Evolutionary conservation across 495 filamentous ascomycete genomes (phyloP), one percentile per base, ranked within the genome.

Genomic region (Hypoxylon fuscum): DNA sequence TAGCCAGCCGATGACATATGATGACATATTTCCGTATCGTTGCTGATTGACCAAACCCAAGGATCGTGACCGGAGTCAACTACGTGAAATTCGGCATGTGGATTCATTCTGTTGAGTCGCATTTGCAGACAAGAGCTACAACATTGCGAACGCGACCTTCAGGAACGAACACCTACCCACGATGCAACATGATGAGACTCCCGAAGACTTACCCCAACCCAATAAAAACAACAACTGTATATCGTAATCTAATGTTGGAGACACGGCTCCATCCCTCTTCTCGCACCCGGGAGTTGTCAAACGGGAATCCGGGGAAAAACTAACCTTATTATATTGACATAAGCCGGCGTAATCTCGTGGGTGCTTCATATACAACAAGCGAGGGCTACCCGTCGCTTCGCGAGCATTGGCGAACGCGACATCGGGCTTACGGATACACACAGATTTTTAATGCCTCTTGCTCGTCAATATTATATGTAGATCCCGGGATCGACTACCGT

Each of bases 181-280:
- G 35, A 53, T 57, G 47, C 38, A 49, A 48, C 57, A 32, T 14
- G 7, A 43, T 18, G 32, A 50, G 7, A 55, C 23, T 40, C 40
- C 34, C 20, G 31, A 56, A 60, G 40, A 44, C 25, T 51, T 57
- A 20, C 45, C 44, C 59, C 40, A 56, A 45, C 46, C 21, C 42
- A 45, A 42, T 21, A 55, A 44, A 21, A 21, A 43, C 31, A 37
- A 17, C 21, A 20, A 46, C 45, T 23, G 46, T 31, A 49, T 44
- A 53, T 61, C 40, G 27, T n/a, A 61, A 60, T 61, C 31, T 66
- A 61, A 48, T 53, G 18, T 66, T 61, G 51, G 56, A 57, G 56
- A 49, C 15, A 29, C 17, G 37, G 23, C 35, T 42, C 21, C 46
- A 44, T 47, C 22, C 17, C 25, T 47, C 32, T 10, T 14, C 14